phyloP scores from a whole-genome alignment of 208 protist species.

The Kentomonas sorsogonicus region DNA sequence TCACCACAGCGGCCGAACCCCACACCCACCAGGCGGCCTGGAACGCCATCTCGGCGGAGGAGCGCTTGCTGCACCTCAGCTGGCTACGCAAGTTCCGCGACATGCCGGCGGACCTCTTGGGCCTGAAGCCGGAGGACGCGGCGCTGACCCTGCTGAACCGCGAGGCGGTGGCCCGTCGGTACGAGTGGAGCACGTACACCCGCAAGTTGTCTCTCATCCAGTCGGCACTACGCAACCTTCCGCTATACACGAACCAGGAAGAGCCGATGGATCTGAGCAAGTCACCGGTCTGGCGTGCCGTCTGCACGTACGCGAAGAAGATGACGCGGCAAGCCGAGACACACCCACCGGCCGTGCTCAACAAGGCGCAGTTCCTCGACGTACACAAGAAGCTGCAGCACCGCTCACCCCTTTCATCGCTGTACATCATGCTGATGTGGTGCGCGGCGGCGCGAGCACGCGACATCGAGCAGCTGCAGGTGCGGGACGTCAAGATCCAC shows the following conservation, averaged over 20 bases:
- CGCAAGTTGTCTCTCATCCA: conserved; percentile 3
- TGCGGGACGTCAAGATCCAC: too few species aligned
- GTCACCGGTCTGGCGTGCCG: neutral
- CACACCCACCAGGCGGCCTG: neutral
- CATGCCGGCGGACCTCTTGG: conserved; percentile 1
- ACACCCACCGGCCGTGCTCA: too few species aligned
- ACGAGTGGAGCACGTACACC: neutral
- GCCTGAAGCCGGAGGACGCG: conserved; percentile 1
- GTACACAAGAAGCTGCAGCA: neutral
- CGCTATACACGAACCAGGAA: neutral
- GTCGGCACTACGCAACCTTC: conserved; percentile 2
- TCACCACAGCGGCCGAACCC: neutral
- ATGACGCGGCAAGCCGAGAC: too few species aligned
- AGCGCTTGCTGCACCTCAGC: neutral
- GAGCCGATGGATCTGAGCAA: neutral
- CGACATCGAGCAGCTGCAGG: conserved; percentile 1
- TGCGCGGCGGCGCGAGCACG: neutral
- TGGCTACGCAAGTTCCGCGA: neutral
- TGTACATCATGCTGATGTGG: conserved; percentile 7
- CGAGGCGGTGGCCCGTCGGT: neutral
- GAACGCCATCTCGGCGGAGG: neutral
- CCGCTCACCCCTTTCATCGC: neutral
- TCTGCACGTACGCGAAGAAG: too few species aligned
- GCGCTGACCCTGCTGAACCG: neutral
- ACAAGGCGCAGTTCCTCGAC: too few species aligned